Evolutionary conservation across 1,284 basidiomycete species (phyloP).

Genomic region (Heterobasidion occidentale): DNA sequence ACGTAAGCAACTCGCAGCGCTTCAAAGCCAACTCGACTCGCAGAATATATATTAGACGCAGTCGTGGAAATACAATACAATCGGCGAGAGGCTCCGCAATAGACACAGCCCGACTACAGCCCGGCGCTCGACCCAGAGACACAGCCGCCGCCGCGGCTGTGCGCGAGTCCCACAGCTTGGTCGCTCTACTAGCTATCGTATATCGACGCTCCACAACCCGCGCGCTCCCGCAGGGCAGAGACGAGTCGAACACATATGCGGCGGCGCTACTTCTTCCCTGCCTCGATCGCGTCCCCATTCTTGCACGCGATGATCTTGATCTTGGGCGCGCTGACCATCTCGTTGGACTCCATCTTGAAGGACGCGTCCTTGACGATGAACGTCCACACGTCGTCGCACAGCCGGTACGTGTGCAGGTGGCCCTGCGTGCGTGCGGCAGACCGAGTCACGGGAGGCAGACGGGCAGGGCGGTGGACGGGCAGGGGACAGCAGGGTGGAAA

Average conservation of each 20-base stretch:
- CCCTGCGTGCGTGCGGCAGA: slow-evolving; percentile 41
- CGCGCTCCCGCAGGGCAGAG: not conserved
- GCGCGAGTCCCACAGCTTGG: too few relatives aligned
- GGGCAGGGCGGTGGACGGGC: not conserved
- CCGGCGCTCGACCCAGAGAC: too few relatives aligned
- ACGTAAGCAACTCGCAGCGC: too few relatives aligned
- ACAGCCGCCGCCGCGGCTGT: too few relatives aligned
- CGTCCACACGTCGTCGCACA: slow-evolving; percentile 97
- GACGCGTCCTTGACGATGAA: slow-evolving; percentile 88
- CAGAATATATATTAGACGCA: too few relatives aligned
- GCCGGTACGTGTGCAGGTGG: slow-evolving; percentile 85
- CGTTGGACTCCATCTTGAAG: slow-evolving; percentile 93
- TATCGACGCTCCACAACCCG: not conserved
- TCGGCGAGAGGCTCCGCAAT: not conserved
- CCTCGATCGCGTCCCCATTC: slow-evolving; percentile 79
- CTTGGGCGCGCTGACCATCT: slow-evolving; percentile 66
- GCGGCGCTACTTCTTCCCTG: slow-evolving; percentile 51
- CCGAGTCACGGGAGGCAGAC: not conserved
- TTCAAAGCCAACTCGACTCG: too few relatives aligned
- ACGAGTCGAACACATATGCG: not conserved
- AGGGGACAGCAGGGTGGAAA: not conserved
- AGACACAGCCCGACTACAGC: not conserved
- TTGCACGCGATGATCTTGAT: slow-evolving; percentile 97
- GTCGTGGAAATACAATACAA: too few relatives aligned
- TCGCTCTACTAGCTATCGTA: not conserved